Base-by-base conservation (phyloP, 805 yeast species). In the Cyberlindnera maritima region DNA sequence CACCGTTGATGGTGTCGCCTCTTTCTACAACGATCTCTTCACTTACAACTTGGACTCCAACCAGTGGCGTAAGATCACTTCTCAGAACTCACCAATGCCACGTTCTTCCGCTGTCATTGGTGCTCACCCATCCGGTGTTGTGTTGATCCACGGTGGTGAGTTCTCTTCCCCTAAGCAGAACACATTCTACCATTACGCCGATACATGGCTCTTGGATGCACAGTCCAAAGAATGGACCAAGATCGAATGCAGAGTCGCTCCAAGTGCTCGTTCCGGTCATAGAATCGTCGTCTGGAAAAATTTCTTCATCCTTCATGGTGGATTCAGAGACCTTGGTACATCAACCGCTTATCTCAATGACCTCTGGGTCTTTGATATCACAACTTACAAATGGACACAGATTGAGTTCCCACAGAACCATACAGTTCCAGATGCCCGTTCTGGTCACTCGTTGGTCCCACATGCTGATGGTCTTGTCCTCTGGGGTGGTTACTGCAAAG, bases 101-200 rank as follows among this genome's bases (percentile, higher is more conserved):
- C 72, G 99, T 52, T 87, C 96, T 0, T 89, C 97, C 0, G 97
- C 95, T 56, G 87, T 96, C 1, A 87, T 91, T 88, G 83, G 91
- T 52, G 84, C 88, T 0, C 98, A 92, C 66, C 96, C 97, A 1
- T 80, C 90, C 2, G 98, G 98, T 11, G 71, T 91, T 2, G 77
- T 88, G 23, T 64, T 92, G 49, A 67, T 92, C 72, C 94, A 89
- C 68, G 99, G 98, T 41, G 99, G 99, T 59, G 99, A 92, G 67
- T 92, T 94, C 58, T 88, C 97, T 2, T 87, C 96, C 14, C 98
- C 98, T 3, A 92, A 92, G 59, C 99, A 92, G 65, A 81, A 88
- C 42, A 89, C 97, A 0, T 92, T 92, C 66, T 94, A 94, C 64
- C 99, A 92, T 66, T 92, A 88, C 64, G 92, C 96, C 15, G 99